Evolutionary conservation across 2,329 filamentous ascomycete genomes (phyloP).

Genomic region (Diplocarpon mali): DNA sequence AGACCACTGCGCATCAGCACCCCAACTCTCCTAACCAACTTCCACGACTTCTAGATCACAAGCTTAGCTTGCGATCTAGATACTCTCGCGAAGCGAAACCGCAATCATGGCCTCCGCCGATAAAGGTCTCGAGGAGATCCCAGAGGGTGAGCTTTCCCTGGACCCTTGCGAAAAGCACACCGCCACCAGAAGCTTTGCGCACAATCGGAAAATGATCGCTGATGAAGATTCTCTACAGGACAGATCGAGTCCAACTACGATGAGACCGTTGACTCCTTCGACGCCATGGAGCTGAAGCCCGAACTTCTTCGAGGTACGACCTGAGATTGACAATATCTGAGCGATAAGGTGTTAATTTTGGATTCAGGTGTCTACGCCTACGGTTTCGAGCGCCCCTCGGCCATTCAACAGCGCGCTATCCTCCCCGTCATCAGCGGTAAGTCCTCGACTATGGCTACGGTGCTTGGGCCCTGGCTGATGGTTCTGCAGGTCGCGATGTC

Average conservation of each 20-base stretch:
- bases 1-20: slow-evolving; percentile 24
- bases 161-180: slow-evolving; percentile 15
- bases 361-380: slow-evolving; percentile 80
- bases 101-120: slow-evolving; percentile 93
- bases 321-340: slow-evolving; percentile 6
- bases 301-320: slow-evolving; percentile 87
- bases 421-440: slow-evolving; percentile 99
- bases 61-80: slow-evolving; percentile 70
- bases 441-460: no score
- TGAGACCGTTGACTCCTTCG: slow-evolving; percentile 98
- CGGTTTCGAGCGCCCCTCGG: slow-evolving; percentile 98
- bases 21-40: slow-evolving; percentile 25
- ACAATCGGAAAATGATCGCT: slow-evolving; percentile 13
- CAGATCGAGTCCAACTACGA: slow-evolving; percentile 99
- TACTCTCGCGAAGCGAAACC: slow-evolving; percentile 38
- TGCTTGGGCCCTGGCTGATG: slow-evolving; percentile 14
- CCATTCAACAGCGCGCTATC: slow-evolving; percentile 99
- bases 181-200: slow-evolving; percentile 12
- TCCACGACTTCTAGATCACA: slow-evolving; percentile 49
- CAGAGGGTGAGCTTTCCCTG: slow-evolving; percentile 59
- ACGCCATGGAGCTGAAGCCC: slow-evolving; percentile 92
- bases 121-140: slow-evolving; percentile 97
- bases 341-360: slow-evolving; percentile 15
- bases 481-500: slow-evolving; percentile 73
- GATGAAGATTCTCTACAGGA: slow-evolving; percentile 40